Evolutionary conservation across 2,329 filamentous ascomycete genomes (phyloP).

Genomic region (Clonostachys rosea): DNA sequence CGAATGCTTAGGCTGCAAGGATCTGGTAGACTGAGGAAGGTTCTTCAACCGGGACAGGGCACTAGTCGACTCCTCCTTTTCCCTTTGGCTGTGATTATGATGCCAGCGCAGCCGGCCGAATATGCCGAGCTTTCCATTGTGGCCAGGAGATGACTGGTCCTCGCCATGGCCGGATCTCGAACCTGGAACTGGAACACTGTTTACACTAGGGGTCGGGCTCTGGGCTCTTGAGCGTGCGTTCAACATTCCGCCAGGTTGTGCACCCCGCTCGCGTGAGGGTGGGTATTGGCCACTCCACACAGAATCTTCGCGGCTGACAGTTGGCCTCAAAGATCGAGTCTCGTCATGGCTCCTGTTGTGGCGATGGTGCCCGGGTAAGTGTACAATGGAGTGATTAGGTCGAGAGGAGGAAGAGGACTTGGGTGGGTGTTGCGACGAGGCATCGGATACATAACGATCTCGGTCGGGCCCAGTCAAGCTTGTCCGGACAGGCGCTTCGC

Average conservation of each 20-base stretch:
- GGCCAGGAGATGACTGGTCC: conserved; percentile 54
- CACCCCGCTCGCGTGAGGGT: conserved; percentile 46
- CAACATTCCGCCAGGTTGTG: conserved; percentile 37
- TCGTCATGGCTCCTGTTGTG: conserved; percentile 70
- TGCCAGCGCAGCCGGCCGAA: conserved; percentile 45
- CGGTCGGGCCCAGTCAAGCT: conserved; percentile 65
- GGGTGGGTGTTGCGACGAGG: conserved; percentile 37
- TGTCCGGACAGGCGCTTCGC: conserved; percentile 71
- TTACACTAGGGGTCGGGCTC: conserved; percentile 76
- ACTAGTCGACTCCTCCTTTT: conserved; percentile 29
- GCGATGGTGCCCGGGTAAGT: conserved; percentile 61
- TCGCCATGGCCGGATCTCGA: conserved; percentile 43
- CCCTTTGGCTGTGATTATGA: conserved; percentile 40
- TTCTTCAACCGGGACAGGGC: conserved; percentile 34
- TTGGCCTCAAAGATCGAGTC: conserved; percentile 62
- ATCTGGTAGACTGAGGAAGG: conserved; percentile 46
- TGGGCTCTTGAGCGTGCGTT: conserved; percentile 56
- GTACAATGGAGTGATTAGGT: conserved; percentile 55
- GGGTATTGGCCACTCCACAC: conserved; percentile 35
- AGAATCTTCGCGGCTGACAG: conserved; percentile 72
- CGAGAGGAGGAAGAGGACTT: conserved; percentile 61
- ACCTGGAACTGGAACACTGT: conserved; percentile 49
- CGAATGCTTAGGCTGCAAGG: conserved; percentile 45
- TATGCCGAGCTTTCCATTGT: conserved; percentile 46
- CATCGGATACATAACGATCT: conserved; percentile 57